Conservation (phyloP, 306 rosid genomes). For the Luffa aegyptiaca region DNA sequence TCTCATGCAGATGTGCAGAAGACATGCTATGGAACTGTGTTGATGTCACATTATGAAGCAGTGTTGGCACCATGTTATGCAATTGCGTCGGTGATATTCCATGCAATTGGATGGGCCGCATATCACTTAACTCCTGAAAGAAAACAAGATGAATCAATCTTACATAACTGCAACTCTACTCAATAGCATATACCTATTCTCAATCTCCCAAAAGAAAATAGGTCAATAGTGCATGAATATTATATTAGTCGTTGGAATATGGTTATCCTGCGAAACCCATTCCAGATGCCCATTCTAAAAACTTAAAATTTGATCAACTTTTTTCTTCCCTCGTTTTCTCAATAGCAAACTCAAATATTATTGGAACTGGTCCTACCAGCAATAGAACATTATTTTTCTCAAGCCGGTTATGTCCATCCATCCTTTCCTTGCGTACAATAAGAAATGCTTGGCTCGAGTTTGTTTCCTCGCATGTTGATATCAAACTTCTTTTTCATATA, state of each 20-base stretch:
- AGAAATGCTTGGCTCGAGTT: neutral
- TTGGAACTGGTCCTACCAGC: too few relatives aligned
- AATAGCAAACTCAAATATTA: too few relatives aligned
- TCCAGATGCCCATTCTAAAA: neutral
- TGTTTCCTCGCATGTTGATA: neutral
- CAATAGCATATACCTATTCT: neutral
- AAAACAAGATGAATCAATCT: neutral
- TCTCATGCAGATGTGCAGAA: constrained; percentile 5
- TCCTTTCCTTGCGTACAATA: neutral
- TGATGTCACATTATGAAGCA: constrained; percentile 1
- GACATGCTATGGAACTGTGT: constrained; percentile 5
- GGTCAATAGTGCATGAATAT: neutral
- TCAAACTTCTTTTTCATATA: neutral
- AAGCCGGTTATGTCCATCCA: neutral
- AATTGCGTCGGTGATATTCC: constrained; percentile 10
- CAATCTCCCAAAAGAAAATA: neutral
- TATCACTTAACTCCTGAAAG: constrained; percentile 1
- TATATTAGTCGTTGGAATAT: neutral
- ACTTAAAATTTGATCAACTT: neutral
- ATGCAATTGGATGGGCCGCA: neutral
- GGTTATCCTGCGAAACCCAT: neutral
- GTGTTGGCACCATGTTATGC: constrained; percentile 12
- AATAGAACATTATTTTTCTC: too few relatives aligned
- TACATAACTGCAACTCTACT: neutral
- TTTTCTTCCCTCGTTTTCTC: neutral